Percentiles rank a stretch among this genome's conserved stretches.
Conservation (phyloP, 1,284 basidiomycete genomes). For the Lentinula novae-zelandiae region DNA sequence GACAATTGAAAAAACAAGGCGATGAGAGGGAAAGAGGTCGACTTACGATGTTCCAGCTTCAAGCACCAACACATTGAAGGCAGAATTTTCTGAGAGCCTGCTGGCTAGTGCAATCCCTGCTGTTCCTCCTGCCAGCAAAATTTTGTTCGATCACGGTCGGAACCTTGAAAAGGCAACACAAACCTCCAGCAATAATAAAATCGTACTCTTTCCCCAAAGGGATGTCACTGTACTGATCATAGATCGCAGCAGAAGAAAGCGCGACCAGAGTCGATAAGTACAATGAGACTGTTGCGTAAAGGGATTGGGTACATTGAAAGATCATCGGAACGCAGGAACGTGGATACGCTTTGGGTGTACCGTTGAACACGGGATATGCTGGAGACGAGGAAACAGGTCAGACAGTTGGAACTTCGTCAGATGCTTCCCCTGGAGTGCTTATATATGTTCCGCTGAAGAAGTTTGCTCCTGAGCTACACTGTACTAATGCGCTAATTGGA, state of each 20-base stretch:
- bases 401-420: neutral
- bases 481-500: neutral
- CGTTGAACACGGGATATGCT: neutral
- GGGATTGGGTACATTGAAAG: neutral
- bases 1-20: neutral
- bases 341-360: neutral
- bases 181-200: constrained; percentile 13
- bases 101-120: constrained; percentile 6
- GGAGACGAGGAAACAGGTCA: neutral
- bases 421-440: neutral
- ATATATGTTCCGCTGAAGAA: neutral
- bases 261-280: neutral
- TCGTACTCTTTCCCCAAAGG: constrained; percentile 4
- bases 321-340: neutral
- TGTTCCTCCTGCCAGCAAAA: constrained; percentile 5
- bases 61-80: constrained; percentile 8
- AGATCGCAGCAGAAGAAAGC: neutral
- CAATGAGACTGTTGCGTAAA: neutral
- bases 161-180: neutral
- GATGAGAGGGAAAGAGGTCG: neutral
- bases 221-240: neutral
- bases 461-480: neutral
- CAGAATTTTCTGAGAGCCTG: constrained; percentile 6
- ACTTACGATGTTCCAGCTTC: constrained; percentile 13
- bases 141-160: no score